These are phyloP conservation scores for Daldinia vernicosa DNA, from an alignment of 495 filamentous ascomycete species.

Conservation along the genomic window DNA sequence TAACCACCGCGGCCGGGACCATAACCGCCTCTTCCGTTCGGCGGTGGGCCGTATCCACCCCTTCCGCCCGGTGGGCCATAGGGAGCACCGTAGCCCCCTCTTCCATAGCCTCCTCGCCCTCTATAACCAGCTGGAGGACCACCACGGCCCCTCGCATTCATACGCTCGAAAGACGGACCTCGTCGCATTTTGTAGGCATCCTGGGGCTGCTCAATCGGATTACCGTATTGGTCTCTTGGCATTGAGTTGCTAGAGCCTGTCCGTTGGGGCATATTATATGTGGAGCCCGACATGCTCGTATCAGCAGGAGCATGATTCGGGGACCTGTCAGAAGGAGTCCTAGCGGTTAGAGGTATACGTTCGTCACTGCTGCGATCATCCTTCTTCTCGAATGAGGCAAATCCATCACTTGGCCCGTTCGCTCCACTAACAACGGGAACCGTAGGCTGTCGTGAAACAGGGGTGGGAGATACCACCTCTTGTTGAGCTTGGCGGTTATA, in stretches of 20 bases:
- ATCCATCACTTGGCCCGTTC: slow-evolving; percentile 65
- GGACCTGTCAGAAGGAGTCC: slow-evolving; percentile 63
- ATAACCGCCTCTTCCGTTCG: slow-evolving; percentile 56
- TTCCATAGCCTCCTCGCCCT: slow-evolving; percentile 62
- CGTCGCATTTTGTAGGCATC: slow-evolving; percentile 61
- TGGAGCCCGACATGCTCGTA: slow-evolving; percentile 47
- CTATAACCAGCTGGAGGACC: slow-evolving; percentile 61
- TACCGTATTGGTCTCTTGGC: slow-evolving; percentile 73
- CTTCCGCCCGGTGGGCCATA: slow-evolving; percentile 50
- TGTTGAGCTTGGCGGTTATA: slow-evolving; percentile 76
- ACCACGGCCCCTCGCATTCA: slow-evolving; percentile 63
- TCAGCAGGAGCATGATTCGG: slow-evolving; percentile 50
- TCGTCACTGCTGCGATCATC: slow-evolving; percentile 75
- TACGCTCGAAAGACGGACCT: slow-evolving; percentile 68
- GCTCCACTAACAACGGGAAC: slow-evolving; percentile 64
- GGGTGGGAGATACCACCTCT: slow-evolving; percentile 50
- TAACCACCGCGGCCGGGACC: slow-evolving; percentile 52
- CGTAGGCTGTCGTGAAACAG: slow-evolving; percentile 61
- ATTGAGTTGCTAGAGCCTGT: slow-evolving; percentile 49
- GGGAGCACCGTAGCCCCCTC: slow-evolving; percentile 36
- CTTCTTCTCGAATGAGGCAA: slow-evolving; percentile 80
- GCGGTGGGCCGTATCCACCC: slow-evolving; percentile 54
- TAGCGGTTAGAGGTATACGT: slow-evolving; percentile 78
- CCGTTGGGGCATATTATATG: slow-evolving; percentile 40
- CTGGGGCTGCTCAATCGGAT: slow-evolving; percentile 62